Evolutionary conservation across 2,329 filamentous ascomycete genomes (phyloP).

Genomic region (Botryotinia convoluta): DNA sequence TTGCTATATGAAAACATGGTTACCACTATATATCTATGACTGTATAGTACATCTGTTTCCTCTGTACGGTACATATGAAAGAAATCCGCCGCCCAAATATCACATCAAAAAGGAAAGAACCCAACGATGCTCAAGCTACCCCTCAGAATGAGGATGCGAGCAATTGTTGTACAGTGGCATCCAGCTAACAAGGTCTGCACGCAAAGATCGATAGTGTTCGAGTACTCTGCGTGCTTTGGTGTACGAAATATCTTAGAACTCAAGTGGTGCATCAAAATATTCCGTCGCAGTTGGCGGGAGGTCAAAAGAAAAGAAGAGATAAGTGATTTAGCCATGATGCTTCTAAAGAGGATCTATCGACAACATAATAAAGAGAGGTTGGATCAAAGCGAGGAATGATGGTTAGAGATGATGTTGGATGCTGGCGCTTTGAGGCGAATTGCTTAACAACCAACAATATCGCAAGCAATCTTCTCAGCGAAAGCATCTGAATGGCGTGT

Average conservation of each 20-base stretch:
- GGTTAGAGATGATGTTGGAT: neutral
- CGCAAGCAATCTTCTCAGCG: conserved; percentile 44
- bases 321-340: neutral
- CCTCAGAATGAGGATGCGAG: conserved; percentile 9
- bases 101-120: neutral
- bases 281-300: neutral
- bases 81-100: neutral
- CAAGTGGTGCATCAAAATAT: conserved; percentile 11
- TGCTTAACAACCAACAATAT: conserved; percentile 15
- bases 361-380: neutral
- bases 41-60: neutral
- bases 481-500: conserved; percentile 38
- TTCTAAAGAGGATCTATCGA: neutral
- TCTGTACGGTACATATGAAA: neutral
- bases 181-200: neutral
- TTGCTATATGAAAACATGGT: conserved; percentile 9
- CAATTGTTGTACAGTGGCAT: neutral
- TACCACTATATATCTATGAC: conserved; percentile 6
- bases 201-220: neutral
- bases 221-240: neutral
- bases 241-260: neutral
- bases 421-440: neutral
- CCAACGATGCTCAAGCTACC: conserved; percentile 9
- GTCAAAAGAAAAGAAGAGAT: neutral
- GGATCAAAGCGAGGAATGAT: neutral